These are phyloP conservation scores for Vachellia collinsii DNA, from an alignment of 306 rosid species.

Conservation along the genomic window DNA sequence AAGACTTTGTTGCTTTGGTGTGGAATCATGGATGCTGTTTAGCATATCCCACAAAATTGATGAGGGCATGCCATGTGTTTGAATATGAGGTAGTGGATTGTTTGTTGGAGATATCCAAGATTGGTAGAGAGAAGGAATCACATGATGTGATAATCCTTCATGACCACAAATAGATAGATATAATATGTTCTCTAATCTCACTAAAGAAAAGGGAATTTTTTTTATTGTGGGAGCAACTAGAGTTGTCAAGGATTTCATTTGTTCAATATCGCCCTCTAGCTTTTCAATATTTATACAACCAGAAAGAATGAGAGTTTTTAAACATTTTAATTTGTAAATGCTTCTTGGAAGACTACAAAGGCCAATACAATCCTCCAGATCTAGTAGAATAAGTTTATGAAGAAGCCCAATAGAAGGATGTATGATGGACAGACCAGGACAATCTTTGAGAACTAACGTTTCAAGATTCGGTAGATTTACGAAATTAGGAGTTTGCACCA, in stretches of 20 bases:
- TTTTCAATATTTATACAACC: not conserved
- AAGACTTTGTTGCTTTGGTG: not conserved
- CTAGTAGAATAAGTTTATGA: not conserved
- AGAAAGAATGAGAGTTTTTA: slow-evolving; percentile 13
- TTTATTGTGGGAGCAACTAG: not conserved
- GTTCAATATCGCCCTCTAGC: not conserved
- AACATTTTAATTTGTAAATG: not conserved
- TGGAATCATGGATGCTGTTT: not conserved
- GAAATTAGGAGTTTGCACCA: not conserved
- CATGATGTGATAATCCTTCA: not conserved
- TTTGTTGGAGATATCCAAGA: not conserved
- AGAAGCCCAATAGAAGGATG: not conserved
- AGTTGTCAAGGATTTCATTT: not conserved
- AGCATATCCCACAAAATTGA: not conserved
- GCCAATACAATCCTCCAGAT: not conserved
- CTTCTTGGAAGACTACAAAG: not conserved
- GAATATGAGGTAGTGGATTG: too few species aligned
- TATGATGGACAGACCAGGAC: not conserved
- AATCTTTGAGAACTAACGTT: not conserved
- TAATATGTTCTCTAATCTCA: not conserved
- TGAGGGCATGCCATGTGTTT: not conserved
- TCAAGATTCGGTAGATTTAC: not conserved
- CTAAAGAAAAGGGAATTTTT: not conserved
- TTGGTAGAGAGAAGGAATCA: not conserved
- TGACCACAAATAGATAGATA: not conserved